Evolutionary conservation across 805 yeast species (phyloP).

Genomic region (Wickerhamiella bombiphila): DNA sequence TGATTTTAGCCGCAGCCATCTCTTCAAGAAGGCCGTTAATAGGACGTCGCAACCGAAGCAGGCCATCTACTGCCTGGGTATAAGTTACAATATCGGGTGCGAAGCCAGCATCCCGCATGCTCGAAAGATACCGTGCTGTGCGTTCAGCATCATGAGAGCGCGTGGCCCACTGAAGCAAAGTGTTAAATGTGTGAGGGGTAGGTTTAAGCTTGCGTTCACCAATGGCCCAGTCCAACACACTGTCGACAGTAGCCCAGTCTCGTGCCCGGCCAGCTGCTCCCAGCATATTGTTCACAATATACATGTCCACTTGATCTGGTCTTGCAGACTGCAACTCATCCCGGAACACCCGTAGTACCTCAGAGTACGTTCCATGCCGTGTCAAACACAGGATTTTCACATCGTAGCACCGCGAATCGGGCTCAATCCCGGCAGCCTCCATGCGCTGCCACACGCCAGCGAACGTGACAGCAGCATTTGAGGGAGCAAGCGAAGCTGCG

Average conservation of each 20-base stretch:
- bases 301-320: slow-evolving; percentile 24
- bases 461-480: slow-evolving; percentile 18
- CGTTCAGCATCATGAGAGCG: slow-evolving; percentile 28
- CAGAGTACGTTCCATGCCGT: slow-evolving; percentile 27
- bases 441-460: slow-evolving; percentile 26
- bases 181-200: slow-evolving; percentile 37
- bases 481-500: slow-evolving; percentile 27
- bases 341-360: slow-evolving; percentile 28
- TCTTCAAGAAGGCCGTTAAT: slow-evolving; percentile 28
- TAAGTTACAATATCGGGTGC: slow-evolving; percentile 49
- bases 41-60: slow-evolving; percentile 33
- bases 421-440: slow-evolving; percentile 26
- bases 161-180: slow-evolving; percentile 32
- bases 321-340: slow-evolving; percentile 20
- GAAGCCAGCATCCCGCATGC: slow-evolving; percentile 30
- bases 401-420: slow-evolving; percentile 36
- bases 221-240: slow-evolving; percentile 25
- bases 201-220: slow-evolving; percentile 29
- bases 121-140: slow-evolving; percentile 36
- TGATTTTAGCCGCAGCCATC: slow-evolving; percentile 30
- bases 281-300: slow-evolving; percentile 30
- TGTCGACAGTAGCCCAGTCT: slow-evolving; percentile 33
- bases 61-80: slow-evolving; percentile 41
- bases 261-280: slow-evolving; percentile 31
- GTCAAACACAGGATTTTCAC: slow-evolving; percentile 35